Evolutionary conservation across 2,329 filamentous ascomycete species (phyloP).

Genomic region (Colletotrichum lentis): DNA sequence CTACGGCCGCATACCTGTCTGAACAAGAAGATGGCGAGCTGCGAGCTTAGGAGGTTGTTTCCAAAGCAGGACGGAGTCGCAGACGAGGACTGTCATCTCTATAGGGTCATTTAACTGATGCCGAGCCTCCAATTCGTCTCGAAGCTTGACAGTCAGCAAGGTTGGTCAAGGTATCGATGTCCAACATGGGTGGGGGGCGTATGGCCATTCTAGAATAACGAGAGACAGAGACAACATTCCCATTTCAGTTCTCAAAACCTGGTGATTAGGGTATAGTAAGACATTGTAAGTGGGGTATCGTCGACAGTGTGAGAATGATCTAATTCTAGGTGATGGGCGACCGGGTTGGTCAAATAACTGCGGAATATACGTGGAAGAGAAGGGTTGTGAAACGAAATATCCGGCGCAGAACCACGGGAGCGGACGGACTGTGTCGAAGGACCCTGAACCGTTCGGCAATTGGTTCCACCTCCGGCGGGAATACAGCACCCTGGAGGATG

Average conservation of each 20-base stretch:
- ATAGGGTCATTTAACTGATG: not conserved
- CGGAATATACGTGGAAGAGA: slow-evolving; percentile 23
- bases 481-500: slow-evolving; percentile 1
- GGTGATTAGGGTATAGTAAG: not conserved
- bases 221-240: slow-evolving; percentile 9
- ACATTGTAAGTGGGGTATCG: slow-evolving; percentile 26
- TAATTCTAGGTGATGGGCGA: slow-evolving; percentile 36
- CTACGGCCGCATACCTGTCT: slow-evolving; percentile 29
- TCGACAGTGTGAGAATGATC: slow-evolving; percentile 20
- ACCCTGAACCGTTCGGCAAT: slow-evolving; percentile 9
- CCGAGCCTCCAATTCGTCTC: slow-evolving; percentile 12
- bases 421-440: slow-evolving; percentile 29
- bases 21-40: slow-evolving; percentile 10
- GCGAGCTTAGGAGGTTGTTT: slow-evolving; percentile 1
- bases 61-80: not conserved
- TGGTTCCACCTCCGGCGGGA: slow-evolving; percentile 15
- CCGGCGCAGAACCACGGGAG: slow-evolving; percentile 20
- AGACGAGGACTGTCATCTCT: slow-evolving; percentile 8
- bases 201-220: slow-evolving; percentile 9
- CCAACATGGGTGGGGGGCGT: slow-evolving; percentile 16
- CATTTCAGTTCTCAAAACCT: not conserved
- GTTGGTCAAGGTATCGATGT: slow-evolving; percentile 2
- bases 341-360: slow-evolving; percentile 25
- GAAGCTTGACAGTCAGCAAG: slow-evolving; percentile 18
- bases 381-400: slow-evolving; percentile 29